Percentiles rank a stretch among this genome's conserved stretches.
Evolutionary conservation across 805 yeast genomes (phyloP).

Genomic region (Lipomyces lipofer): DNA sequence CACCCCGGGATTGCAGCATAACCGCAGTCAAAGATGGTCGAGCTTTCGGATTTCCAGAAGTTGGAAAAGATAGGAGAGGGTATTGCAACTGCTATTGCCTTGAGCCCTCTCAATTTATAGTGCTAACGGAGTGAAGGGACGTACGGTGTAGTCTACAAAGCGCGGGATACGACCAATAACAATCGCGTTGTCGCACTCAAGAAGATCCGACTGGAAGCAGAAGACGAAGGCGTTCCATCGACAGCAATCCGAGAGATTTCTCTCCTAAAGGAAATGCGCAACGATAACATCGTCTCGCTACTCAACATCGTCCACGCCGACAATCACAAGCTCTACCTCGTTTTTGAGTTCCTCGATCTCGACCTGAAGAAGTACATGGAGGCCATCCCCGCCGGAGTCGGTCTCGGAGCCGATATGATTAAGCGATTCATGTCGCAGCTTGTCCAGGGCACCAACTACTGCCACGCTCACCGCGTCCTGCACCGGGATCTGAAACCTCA

Average conservation of each 20-base stretch:
- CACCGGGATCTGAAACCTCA: slow-evolving; percentile 98
- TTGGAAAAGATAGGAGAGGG: slow-evolving; percentile 98
- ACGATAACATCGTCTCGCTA: slow-evolving; percentile 87
- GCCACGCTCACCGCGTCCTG: slow-evolving; percentile 90
- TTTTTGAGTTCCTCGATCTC: slow-evolving; percentile 89
- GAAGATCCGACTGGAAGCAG: slow-evolving; percentile 92
- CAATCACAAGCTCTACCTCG: slow-evolving; percentile 85
- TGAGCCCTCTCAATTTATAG: neutral
- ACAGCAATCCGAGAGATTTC: slow-evolving; percentile 98
- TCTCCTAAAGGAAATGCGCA: slow-evolving; percentile 85
- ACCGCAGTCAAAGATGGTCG: slow-evolving; percentile 57
- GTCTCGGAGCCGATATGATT: slow-evolving; percentile 85
- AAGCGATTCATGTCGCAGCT: slow-evolving; percentile 91
- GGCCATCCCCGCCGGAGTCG: slow-evolving; percentile 84
- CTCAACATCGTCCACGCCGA: slow-evolving; percentile 96
- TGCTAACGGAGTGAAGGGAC: slow-evolving; percentile 53
- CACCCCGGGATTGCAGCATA: no score
- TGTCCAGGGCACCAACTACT: slow-evolving; percentile 85
- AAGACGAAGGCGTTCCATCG: slow-evolving; percentile 98
- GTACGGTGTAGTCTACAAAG: slow-evolving; percentile 97
- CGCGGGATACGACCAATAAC: slow-evolving; percentile 82
- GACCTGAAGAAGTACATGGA: slow-evolving; percentile 98
- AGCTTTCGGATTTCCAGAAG: slow-evolving; percentile 86
- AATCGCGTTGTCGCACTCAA: slow-evolving; percentile 94
- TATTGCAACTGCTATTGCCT: slow-evolving; percentile 40